phyloP scores from a whole-genome alignment of 2,329 filamentous ascomycete species.

The Calycina herbarum region DNA sequence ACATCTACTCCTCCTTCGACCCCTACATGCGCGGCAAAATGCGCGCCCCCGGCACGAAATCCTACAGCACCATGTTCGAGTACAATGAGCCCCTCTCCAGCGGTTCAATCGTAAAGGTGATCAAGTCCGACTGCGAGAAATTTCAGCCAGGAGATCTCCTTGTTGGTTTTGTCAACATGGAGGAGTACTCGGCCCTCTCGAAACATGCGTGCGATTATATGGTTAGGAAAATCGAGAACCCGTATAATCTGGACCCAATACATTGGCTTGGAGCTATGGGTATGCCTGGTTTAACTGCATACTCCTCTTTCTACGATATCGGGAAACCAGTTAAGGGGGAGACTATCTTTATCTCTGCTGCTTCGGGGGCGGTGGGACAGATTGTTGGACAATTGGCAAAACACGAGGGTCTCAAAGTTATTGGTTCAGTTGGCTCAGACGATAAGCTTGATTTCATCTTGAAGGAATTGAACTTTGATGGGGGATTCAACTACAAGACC shows the following conservation, averaged over 20 bases:
- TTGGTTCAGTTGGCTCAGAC: conserved; percentile 75
- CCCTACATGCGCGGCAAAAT: conserved; percentile 82
- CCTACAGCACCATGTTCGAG: conserved; percentile 65
- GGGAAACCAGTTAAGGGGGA: conserved; percentile 74
- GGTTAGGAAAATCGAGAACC: conserved; percentile 64
- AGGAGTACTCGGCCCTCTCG: conserved; percentile 64
- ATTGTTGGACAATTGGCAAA: conserved; percentile 77
- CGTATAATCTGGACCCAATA: conserved; percentile 62
- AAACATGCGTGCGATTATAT: conserved; percentile 41
- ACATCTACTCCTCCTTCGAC: conserved; percentile 75
- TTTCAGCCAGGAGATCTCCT: conserved; percentile 70
- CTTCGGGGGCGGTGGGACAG: conserved; percentile 73
- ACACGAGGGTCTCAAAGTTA: conserved; percentile 71
- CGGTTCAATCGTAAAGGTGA: conserved; percentile 63
- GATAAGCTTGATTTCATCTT: conserved; percentile 75
- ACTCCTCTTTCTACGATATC: conserved; percentile 72
- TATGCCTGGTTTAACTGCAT: conserved; percentile 77
- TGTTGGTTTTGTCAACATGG: conserved; percentile 55
- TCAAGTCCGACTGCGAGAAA: conserved; percentile 64
- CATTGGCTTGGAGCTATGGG: conserved; percentile 75
- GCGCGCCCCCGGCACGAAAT: conserved; percentile 63
- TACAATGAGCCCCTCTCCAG: conserved; percentile 66
- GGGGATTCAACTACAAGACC: conserved; percentile 79
- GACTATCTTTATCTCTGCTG: conserved; percentile 75
- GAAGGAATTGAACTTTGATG: conserved; percentile 70